phyloP scores from a whole-genome alignment of 257 asterid species.

The Sherardia arvensis region DNA sequence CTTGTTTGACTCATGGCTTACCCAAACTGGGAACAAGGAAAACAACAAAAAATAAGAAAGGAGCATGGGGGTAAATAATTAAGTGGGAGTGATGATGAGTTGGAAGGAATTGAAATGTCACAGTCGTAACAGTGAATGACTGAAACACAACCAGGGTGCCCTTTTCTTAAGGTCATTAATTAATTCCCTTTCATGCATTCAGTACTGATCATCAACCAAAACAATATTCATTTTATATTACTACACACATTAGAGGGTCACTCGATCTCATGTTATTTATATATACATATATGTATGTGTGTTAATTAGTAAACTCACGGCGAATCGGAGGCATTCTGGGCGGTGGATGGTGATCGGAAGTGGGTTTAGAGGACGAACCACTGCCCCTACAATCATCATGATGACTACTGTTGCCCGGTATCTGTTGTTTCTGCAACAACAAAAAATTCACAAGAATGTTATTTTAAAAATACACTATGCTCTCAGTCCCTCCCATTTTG shows the following conservation, averaged over 20 bases:
- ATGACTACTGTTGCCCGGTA: background rate
- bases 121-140: slow-evolving; percentile 37
- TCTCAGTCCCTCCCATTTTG: background rate
- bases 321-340: slow-evolving; percentile 65
- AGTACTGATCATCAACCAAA: background rate
- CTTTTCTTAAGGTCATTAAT: slow-evolving; percentile 3
- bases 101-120: slow-evolving; percentile 38
- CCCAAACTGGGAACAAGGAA: too few relatives aligned
- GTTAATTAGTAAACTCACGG: slow-evolving; percentile 37
- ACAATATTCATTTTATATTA: background rate
- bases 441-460: background rate
- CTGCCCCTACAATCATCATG: slow-evolving; percentile 25
- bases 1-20: too few relatives aligned
- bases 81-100: slow-evolving; percentile 21
- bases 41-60: too few relatives aligned
- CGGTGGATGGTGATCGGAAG: slow-evolving; percentile 33
- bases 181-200: background rate
- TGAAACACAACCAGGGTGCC: slow-evolving; percentile 28
- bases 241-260: too few relatives aligned
- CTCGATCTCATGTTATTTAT: too few relatives aligned
- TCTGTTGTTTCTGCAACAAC: slow-evolving; percentile 47
- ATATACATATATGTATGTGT: too few relatives aligned
- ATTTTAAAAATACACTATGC: background rate
- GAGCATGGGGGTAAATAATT: background rate
- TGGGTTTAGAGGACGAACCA: slow-evolving; percentile 49